A percentile compares a stretch with the other conserved stretches of the same genome.
phyloP scores from a whole-genome alignment of 305 asterid species.

The Fraxinus albicans region DNA sequence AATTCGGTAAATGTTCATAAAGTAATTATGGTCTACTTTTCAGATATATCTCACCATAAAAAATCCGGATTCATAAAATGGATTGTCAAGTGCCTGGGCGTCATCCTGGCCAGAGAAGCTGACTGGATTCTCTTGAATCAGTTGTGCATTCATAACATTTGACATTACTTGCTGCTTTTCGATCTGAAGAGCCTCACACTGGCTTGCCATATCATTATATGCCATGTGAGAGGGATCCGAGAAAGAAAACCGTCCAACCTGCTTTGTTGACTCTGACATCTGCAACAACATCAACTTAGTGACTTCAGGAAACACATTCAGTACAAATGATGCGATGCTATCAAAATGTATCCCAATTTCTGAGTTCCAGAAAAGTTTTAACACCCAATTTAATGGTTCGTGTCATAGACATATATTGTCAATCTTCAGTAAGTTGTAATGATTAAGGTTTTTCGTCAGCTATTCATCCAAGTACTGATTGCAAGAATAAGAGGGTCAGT shows the following conservation, averaged over 20 bases:
- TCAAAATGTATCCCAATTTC: not conserved
- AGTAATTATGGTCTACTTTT: not conserved
- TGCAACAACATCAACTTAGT: slow-evolving; percentile 32
- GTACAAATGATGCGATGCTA: not conserved
- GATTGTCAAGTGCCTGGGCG: slow-evolving; percentile 24
- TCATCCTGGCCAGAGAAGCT: slow-evolving; percentile 32
- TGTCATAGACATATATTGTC: not conserved
- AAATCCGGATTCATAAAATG: slow-evolving; percentile 31
- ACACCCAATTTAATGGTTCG: not conserved
- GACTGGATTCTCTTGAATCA: slow-evolving; percentile 30
- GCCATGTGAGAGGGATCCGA: slow-evolving; percentile 56
- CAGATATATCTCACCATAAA: slow-evolving; percentile 42
- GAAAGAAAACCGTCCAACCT: slow-evolving; percentile 46
- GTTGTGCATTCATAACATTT: slow-evolving; percentile 47
- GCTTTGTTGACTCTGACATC: slow-evolving; percentile 64
- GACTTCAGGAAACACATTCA: slow-evolving; percentile 17
- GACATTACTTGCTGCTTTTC: slow-evolving; percentile 74
- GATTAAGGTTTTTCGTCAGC: not conserved
- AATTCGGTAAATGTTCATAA: not conserved
- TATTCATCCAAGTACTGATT: not conserved
- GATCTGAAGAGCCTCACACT: slow-evolving; percentile 70
- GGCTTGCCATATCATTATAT: slow-evolving; percentile 75
- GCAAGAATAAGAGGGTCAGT: not conserved
- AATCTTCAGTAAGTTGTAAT: not conserved
- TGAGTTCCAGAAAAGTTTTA: not conserved